Evolutionary conservation across 2,329 filamentous ascomycete species (phyloP).

Genomic region (Sphaerulina vaccinii): DNA sequence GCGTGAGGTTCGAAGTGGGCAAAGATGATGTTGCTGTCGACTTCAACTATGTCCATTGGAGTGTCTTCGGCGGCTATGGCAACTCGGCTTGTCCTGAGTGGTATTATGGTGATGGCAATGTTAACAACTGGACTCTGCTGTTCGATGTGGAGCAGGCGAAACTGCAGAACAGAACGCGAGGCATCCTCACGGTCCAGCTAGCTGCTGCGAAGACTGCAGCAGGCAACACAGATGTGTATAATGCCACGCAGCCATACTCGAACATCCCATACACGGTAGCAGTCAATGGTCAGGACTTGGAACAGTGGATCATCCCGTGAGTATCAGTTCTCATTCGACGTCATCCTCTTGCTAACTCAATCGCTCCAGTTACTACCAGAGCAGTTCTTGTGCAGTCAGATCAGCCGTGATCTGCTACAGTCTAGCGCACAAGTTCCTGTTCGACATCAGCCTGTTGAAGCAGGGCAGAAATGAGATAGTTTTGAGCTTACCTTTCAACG

Average conservation of each 20-base stretch:
- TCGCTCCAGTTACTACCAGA: conserved; percentile 51
- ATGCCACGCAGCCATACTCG: conserved; percentile 52
- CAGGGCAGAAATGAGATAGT: conserved; percentile 57
- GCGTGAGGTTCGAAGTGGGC: conserved; percentile 59
- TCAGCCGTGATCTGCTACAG: conserved; percentile 63
- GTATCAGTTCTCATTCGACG: conserved; percentile 21
- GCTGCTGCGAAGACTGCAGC: conserved; percentile 62
- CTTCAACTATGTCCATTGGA: conserved; percentile 67
- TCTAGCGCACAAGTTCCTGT: conserved; percentile 59
- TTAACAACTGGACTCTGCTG: conserved; percentile 61
- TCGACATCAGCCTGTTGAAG: conserved; percentile 51
- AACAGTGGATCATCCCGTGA: conserved; percentile 59
- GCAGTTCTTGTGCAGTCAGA: conserved; percentile 60
- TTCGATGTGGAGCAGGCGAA: conserved; percentile 51
- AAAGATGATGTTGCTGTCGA: conserved; percentile 50
- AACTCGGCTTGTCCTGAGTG: conserved; percentile 48
- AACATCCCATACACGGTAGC: conserved; percentile 55
- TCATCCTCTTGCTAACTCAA: conserved; percentile 9
- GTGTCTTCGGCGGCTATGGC: conserved; percentile 58
- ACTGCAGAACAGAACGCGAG: conserved; percentile 43
- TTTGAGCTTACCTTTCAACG: conserved; percentile 59
- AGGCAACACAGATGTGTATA: conserved; percentile 61
- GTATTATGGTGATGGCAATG: conserved; percentile 46
- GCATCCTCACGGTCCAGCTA: conserved; percentile 62
- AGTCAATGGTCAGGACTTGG: conserved; percentile 47